A percentile compares a stretch with the other conserved stretches of the same genome.
These are phyloP conservation scores for Cladosporium sp. DNA, from an alignment of 2,329 filamentous ascomycete genomes.

Conservation along the genomic window DNA sequence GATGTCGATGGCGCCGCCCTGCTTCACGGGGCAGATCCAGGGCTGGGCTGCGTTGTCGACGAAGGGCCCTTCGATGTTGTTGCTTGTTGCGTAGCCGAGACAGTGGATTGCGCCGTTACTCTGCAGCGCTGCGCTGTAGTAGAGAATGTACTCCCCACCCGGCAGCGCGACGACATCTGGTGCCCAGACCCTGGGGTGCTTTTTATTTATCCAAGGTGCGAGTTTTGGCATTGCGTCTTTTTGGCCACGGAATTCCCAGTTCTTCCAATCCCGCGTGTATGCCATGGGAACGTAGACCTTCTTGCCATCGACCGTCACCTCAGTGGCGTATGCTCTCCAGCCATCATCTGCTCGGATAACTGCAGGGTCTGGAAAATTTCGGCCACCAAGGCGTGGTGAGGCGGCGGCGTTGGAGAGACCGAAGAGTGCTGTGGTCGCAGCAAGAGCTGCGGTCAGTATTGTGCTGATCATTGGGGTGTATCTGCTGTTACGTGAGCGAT, in stretches of 20 bases:
- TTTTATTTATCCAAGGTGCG: conserved; percentile 51
- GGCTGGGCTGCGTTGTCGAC: conserved; percentile 26
- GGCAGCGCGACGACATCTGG: conserved; percentile 56
- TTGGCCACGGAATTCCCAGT: conserved; percentile 49
- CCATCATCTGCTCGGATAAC: conserved; percentile 51
- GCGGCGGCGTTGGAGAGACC: neutral
- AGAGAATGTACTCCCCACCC: conserved; percentile 32
- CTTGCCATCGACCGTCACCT: conserved; percentile 45
- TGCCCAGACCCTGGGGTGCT: conserved; percentile 56
- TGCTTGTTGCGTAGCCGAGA: conserved; percentile 30
- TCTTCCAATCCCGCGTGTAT: conserved; percentile 48
- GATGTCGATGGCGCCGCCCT: conserved; percentile 34
- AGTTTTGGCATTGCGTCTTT: conserved; percentile 54
- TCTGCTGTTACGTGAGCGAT: neutral
- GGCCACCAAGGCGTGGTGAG: conserved; percentile 21
- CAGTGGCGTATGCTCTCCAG: conserved; percentile 56
- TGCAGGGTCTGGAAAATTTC: conserved; percentile 57
- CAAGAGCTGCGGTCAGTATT: conserved; percentile 7
- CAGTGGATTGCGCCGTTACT: conserved; percentile 28
- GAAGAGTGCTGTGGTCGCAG: neutral
- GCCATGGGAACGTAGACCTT: conserved; percentile 53
- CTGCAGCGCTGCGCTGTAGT: conserved; percentile 28
- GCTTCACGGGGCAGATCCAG: conserved; percentile 29
- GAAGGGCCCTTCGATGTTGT: conserved; percentile 32
- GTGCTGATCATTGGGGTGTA: neutral